These are phyloP conservation scores for Schizosaccharomyces octosporus DNA, from an alignment of 805 yeast species.

Conservation along the genomic window DNA sequence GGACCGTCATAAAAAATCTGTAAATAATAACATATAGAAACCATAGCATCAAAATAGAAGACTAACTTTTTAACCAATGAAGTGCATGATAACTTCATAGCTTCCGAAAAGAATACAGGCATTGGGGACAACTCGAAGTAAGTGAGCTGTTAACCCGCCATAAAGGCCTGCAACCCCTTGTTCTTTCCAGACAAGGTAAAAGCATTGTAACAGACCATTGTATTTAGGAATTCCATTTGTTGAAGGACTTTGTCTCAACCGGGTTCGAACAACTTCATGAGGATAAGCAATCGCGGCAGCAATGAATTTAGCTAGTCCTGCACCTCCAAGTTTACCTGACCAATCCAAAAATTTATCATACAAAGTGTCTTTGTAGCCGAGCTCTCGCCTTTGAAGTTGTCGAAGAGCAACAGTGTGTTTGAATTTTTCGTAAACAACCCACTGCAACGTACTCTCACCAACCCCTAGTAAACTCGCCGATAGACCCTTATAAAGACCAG, in stretches of 20 bases:
- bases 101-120: constrained; percentile 97
- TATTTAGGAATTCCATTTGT: constrained; percentile 64
- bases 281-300: constrained; percentile 82
- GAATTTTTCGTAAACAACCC: constrained; percentile 70
- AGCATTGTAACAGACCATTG: constrained; percentile 71
- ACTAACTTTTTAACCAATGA: background rate
- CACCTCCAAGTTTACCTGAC: constrained; percentile 30
- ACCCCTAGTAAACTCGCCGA: constrained; percentile 75
- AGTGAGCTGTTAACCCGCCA: constrained; percentile 92
- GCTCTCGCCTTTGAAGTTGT: constrained; percentile 7
- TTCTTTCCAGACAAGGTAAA: constrained; percentile 60
- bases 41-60: no score
- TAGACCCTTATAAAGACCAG: constrained; percentile 70
- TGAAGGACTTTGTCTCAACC: constrained; percentile 87
- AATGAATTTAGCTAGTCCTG: constrained; percentile 58
- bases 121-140: constrained; percentile 90
- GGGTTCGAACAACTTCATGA: constrained; percentile 75
- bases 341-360: constrained; percentile 31
- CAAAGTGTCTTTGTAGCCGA: constrained; percentile 17
- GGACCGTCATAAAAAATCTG: no score
- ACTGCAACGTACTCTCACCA: constrained; percentile 81
- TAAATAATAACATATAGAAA: no score
- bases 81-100: constrained; percentile 43
- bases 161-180: constrained; percentile 87
- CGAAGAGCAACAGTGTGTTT: constrained; percentile 19